These are phyloP conservation scores for Corrigiola litoralis DNA, from an alignment of 179 eudicot genomes.

Conservation along the genomic window DNA sequence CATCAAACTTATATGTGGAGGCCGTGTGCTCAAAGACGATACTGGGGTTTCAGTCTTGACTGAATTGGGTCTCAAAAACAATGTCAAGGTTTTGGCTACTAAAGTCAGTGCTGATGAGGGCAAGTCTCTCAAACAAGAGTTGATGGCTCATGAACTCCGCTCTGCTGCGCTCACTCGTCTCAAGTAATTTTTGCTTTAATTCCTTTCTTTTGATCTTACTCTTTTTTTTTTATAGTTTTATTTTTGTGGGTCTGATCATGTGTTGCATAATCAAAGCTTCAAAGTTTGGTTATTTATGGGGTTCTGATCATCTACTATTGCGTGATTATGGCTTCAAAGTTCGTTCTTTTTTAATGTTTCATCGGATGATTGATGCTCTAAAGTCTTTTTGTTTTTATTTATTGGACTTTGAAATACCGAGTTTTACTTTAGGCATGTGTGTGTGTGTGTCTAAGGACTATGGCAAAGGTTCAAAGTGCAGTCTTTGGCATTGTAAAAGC, in stretches of 20 bases:
- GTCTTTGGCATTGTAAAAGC: too few species aligned
- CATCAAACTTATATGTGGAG: slow-evolving; percentile 65
- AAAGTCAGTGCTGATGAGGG: slow-evolving; percentile 43
- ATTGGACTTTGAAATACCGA: too few species aligned
- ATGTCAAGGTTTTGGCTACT: slow-evolving; percentile 60
- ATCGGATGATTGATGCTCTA: too few species aligned
- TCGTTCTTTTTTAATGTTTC: too few species aligned
- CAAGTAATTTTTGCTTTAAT: slow-evolving; percentile 32
- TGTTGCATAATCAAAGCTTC: neutral
- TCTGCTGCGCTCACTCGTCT: slow-evolving; percentile 52
- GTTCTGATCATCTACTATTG: too few species aligned
- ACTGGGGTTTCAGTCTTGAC: slow-evolving; percentile 29
- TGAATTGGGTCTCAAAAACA: slow-evolving; percentile 60
- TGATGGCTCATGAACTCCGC: slow-evolving; percentile 70
- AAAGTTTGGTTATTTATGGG: too few species aligned
- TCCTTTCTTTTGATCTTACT: neutral
- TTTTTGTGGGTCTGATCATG: neutral
- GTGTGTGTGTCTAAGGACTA: too few species aligned
- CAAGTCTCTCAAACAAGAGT: slow-evolving; percentile 32
- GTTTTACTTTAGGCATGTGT: too few species aligned
- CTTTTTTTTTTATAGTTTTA: neutral
- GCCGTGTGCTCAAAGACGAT: slow-evolving; percentile 54
- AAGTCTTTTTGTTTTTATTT: too few species aligned
- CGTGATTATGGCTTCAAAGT: too few species aligned
- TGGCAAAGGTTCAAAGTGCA: too few species aligned